Conservation (phyloP, 73 alveolate genomes). For the Paramecium pentaurelia region DNA sequence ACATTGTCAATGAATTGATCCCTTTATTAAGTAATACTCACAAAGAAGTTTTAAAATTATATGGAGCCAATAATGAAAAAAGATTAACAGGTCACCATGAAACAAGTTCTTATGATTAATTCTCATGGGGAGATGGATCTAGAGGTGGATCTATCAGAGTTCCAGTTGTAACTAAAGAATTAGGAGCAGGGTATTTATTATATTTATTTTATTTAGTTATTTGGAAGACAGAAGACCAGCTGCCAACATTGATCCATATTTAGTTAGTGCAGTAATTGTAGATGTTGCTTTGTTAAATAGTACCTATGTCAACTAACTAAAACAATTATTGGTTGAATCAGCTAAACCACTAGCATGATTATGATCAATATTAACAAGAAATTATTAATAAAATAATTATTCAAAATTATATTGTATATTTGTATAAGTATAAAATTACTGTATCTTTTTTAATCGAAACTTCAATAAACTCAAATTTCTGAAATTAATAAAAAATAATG, state of each 20-base stretch:
- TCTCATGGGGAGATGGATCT: constrained; percentile 88
- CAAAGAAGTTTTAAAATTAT: constrained; percentile 56
- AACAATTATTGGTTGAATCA: not conserved
- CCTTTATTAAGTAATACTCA: constrained; percentile 61
- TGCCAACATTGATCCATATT: constrained; percentile 91
- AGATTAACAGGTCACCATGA: constrained; percentile 87
- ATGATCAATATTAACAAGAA: not conserved
- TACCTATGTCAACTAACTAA: not conserved
- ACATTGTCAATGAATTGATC: constrained; percentile 53
- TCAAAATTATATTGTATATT: too few species aligned
- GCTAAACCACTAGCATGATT: constrained; percentile 43
- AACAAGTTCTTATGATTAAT: constrained; percentile 74
- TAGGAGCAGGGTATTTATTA: constrained; percentile 68
- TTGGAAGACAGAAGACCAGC: constrained; percentile 96
- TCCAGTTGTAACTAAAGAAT: constrained; percentile 76
- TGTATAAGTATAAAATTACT: too few species aligned
- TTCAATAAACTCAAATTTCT: too few species aligned
- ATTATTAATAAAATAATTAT: too few species aligned
- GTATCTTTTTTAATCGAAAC: too few species aligned
- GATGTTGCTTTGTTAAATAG: constrained; percentile 60
- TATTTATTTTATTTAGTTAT: constrained; percentile 51
- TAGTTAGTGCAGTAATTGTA: constrained; percentile 71
- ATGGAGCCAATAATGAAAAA: constrained; percentile 83
- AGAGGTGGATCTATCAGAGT: constrained; percentile 93
- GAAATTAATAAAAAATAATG: not conserved